Evolutionary conservation across 192 early-diverging fungal genomes (phyloP).

Genomic region (Linnemannia schmuckeri): DNA sequence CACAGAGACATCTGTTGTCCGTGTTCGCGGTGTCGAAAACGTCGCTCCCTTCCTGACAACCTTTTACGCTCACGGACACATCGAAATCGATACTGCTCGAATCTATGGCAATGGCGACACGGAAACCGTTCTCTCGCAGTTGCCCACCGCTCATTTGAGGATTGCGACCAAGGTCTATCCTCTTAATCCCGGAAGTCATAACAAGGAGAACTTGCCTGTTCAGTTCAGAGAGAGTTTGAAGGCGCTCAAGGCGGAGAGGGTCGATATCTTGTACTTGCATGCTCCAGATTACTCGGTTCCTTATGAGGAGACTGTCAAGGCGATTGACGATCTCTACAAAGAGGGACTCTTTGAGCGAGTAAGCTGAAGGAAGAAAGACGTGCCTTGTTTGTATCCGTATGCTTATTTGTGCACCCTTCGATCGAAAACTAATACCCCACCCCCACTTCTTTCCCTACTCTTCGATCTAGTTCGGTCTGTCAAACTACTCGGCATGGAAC

Average conservation of each 20-base stretch:
- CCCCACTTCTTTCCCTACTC: not conserved
- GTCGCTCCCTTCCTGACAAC: conserved; percentile 18
- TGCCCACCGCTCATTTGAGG: not conserved
- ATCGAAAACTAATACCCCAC: no score
- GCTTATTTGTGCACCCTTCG: no score
- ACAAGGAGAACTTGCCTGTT: conserved; percentile 54
- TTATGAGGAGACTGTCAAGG: conserved; percentile 63
- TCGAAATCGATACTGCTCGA: conserved; percentile 53
- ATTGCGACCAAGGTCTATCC: conserved; percentile 9
- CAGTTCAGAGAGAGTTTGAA: conserved; percentile 48
- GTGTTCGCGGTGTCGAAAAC: conserved; percentile 17
- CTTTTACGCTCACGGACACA: conserved; percentile 13
- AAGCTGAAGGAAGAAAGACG: not conserved
- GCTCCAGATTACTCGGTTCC: conserved; percentile 67
- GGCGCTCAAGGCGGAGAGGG: conserved; percentile 60
- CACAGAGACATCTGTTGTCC: not conserved
- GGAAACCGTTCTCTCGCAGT: conserved; percentile 16
- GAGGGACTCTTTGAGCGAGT: conserved; percentile 59
- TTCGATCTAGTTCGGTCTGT: conserved; percentile 44
- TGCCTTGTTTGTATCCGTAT: not conserved
- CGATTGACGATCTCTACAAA: conserved; percentile 69
- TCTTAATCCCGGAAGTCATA: conserved; percentile 29
- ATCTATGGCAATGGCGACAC: conserved; percentile 68
- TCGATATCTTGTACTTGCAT: conserved; percentile 74
- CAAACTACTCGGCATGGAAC: conserved; percentile 53